A percentile compares a stretch with the other conserved stretches of the same genome.
Evolutionary conservation across 2,329 filamentous ascomycete genomes (phyloP).

Genomic region (Claviceps pusilla): DNA sequence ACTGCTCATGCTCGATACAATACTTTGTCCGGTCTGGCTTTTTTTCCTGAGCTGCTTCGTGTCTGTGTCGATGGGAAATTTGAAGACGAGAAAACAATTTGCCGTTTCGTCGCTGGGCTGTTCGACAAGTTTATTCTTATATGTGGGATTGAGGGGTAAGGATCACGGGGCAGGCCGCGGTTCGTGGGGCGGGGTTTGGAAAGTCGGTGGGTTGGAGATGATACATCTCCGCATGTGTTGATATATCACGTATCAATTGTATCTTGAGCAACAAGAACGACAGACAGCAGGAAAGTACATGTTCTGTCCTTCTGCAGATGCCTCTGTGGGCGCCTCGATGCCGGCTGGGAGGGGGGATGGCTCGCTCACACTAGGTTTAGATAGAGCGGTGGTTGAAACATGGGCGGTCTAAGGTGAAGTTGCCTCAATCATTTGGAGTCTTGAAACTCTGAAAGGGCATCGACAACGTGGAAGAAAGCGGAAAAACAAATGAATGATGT

Average conservation of each 20-base stretch:
- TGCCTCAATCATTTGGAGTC: not conserved
- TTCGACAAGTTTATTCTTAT: not conserved
- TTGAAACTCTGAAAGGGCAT: not conserved
- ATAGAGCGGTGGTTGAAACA: not conserved
- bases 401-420: not conserved
- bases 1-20: constrained; percentile 16
- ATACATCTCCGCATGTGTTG: not conserved
- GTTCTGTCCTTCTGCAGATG: not conserved
- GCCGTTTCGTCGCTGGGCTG: not conserved
- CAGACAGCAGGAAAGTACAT: not conserved
- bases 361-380: not conserved
- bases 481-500: too few relatives aligned
- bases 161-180: not conserved
- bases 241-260: not conserved
- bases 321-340: not conserved
- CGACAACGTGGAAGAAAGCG: not conserved
- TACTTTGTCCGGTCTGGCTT: not conserved
- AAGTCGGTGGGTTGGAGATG: not conserved
- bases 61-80: not conserved
- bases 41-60: not conserved
- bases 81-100: not conserved
- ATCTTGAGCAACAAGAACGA: not conserved
- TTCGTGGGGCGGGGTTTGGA: constrained; percentile 7
- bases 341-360: not conserved
- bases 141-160: not conserved